Conservation (phyloP, 148 eudicot species). For the Dianthus caryophyllus region DNA sequence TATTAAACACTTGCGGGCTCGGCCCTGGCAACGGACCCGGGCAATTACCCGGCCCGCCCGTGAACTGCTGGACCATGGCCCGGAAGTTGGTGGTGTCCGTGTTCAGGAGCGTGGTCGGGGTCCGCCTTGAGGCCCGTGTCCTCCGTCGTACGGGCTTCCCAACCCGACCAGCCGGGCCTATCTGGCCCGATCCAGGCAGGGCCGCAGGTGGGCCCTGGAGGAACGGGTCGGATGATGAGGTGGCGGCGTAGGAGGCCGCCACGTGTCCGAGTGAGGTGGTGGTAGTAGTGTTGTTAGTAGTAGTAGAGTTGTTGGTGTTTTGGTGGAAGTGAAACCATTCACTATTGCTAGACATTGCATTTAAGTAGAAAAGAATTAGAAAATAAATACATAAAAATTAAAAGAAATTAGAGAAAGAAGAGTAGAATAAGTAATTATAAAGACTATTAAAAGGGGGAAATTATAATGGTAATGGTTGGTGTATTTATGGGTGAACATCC, state of each 20-base stretch:
- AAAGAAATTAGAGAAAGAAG: too few species aligned
- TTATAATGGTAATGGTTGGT: conserved; percentile 14
- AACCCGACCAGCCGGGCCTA: conserved; percentile 31
- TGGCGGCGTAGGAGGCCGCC: neutral
- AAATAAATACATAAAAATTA: too few species aligned
- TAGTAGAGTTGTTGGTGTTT: neutral
- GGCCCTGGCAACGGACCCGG: neutral
- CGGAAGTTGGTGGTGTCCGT: conserved; percentile 69
- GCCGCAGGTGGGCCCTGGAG: conserved; percentile 26
- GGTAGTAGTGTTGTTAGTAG: neutral
- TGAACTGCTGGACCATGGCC: conserved; percentile 80
- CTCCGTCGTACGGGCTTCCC: conserved; percentile 50
- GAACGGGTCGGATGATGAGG: conserved; percentile 18
- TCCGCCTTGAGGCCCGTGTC: conserved; percentile 49
- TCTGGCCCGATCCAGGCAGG: conserved; percentile 7
- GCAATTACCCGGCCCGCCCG: conserved; percentile 42
- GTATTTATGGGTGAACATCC: conserved; percentile 27
- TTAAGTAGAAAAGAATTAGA: neutral
- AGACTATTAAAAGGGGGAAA: neutral
- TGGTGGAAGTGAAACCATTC: conserved; percentile 28
- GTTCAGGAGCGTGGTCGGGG: conserved; percentile 63
- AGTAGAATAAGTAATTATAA: too few species aligned
- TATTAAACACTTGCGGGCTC: conserved; percentile 7
- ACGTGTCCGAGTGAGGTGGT: neutral
- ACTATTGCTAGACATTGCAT: conserved; percentile 26